A percentile compares a stretch with the other conserved stretches of the same genome.
These are phyloP conservation scores for Candida fluviatilis DNA, from an alignment of 805 yeast genomes.

Conservation along the genomic window DNA sequence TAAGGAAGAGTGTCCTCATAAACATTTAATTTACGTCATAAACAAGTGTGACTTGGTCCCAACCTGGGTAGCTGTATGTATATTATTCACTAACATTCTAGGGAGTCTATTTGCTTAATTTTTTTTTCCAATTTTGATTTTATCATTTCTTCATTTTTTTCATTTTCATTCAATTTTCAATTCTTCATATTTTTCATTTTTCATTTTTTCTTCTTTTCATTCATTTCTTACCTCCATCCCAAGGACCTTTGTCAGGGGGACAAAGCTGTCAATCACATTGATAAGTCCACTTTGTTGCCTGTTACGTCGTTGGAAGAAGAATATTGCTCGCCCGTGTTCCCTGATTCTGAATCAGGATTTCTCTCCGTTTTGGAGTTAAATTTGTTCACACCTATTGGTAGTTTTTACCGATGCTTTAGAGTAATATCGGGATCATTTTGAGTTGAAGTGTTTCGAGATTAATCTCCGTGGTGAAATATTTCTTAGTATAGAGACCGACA, in stretches of 20 bases:
- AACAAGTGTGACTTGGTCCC: constrained; percentile 98
- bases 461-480: constrained; percentile 34
- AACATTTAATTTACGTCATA: constrained; percentile 89
- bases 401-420: constrained; percentile 46
- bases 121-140: constrained; percentile 6
- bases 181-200: constrained; percentile 2
- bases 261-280: constrained; percentile 35
- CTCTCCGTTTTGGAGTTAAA: constrained; percentile 34
- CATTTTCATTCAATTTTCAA: not conserved
- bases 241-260: constrained; percentile 84
- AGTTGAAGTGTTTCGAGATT: constrained; percentile 62
- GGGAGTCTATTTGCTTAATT: constrained; percentile 4
- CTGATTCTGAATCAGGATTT: constrained; percentile 43
- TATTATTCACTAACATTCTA: constrained; percentile 6
- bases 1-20: constrained; percentile 91
- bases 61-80: constrained; percentile 99
- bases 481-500: constrained; percentile 94
- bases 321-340: constrained; percentile 54
- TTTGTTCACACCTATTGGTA: constrained; percentile 30
- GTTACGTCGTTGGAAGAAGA: constrained; percentile 97
- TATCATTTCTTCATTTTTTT: constrained; percentile 6
- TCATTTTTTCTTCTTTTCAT: constrained; percentile 8
- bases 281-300: constrained; percentile 54
- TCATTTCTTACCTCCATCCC: constrained; percentile 37
- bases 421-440: constrained; percentile 59